phyloP scores from a whole-genome alignment of 441 rosid species.

The Cnidoscolus chayamansa region DNA sequence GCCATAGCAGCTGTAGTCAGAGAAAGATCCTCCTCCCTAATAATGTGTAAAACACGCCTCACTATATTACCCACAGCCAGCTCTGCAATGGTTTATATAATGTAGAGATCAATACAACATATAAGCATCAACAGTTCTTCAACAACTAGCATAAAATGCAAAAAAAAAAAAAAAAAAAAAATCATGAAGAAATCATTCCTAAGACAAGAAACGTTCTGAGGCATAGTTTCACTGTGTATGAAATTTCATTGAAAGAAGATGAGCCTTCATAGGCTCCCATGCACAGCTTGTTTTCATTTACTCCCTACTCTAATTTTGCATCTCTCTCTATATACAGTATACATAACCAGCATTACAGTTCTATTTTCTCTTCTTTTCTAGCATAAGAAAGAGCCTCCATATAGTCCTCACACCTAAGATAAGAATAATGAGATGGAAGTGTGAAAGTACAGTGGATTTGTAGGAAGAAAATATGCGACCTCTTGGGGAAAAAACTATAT shows the following conservation, averaged over 20 bases:
- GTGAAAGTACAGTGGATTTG: too few relatives aligned
- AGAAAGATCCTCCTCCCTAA: constrained; percentile 92
- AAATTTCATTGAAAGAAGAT: neutral
- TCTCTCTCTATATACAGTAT: too few relatives aligned
- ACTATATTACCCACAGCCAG: constrained; percentile 97
- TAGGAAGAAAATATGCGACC: too few relatives aligned
- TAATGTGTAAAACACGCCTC: constrained; percentile 89
- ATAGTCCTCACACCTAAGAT: too few relatives aligned
- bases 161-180: neutral
- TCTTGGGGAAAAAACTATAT: too few relatives aligned
- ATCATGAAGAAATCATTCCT: neutral
- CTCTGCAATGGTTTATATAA: constrained; percentile 50
- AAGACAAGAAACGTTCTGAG: neutral
- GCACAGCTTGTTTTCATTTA: too few relatives aligned
- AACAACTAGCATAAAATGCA: neutral
- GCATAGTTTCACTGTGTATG: neutral
- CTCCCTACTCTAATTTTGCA: too few relatives aligned
- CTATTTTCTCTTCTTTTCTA: too few relatives aligned
- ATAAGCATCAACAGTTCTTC: constrained; percentile 1
- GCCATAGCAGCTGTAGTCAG: constrained; percentile 65
- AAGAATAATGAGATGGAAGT: too few relatives aligned
- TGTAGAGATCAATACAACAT: constrained; percentile 14
- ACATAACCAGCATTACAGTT: too few relatives aligned
- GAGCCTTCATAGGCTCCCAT: too few relatives aligned
- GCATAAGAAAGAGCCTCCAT: too few relatives aligned